Conservation (phyloP, 2,329 filamentous ascomycete genomes). For the Lasiodiplodia theobromae region DNA sequence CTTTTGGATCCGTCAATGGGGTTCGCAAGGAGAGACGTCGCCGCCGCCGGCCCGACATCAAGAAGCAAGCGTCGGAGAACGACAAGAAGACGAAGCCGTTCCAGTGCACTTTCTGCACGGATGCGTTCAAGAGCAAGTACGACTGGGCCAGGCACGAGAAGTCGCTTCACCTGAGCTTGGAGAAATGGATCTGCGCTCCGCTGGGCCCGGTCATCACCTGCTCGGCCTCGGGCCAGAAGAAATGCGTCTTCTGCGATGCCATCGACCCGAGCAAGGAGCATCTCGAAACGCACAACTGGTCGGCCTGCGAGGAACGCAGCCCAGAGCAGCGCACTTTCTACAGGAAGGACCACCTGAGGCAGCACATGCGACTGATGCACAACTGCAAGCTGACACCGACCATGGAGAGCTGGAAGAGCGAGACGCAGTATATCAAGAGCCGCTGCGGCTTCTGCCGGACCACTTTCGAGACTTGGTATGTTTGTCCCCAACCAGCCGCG, state of each 20-base stretch:
- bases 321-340: slow-evolving; percentile 69
- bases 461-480: slow-evolving; percentile 21
- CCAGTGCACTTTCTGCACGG: slow-evolving; percentile 51
- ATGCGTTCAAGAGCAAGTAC: slow-evolving; percentile 50
- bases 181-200: slow-evolving; percentile 63
- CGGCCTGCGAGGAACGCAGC: slow-evolving; percentile 71
- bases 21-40: slow-evolving; percentile 64
- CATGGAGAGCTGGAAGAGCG: slow-evolving; percentile 71
- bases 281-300: slow-evolving; percentile 66
- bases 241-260: slow-evolving; percentile 66
- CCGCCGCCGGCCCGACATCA: slow-evolving; percentile 51
- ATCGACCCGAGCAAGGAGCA: slow-evolving; percentile 63
- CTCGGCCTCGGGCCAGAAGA: slow-evolving; percentile 62
- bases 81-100: slow-evolving; percentile 34
- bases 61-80: slow-evolving; percentile 7
- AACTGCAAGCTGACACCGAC: slow-evolving; percentile 65
- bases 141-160: slow-evolving; percentile 52
- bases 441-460: slow-evolving; percentile 15
- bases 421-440: slow-evolving; percentile 56
- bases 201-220: slow-evolving; percentile 63
- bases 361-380: slow-evolving; percentile 68
- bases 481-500: background rate
- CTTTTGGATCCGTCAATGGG: slow-evolving; percentile 39
- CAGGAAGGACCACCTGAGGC: slow-evolving; percentile 68
- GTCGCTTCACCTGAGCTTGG: slow-evolving; percentile 47